These are phyloP conservation scores for Immersiella caudata DNA, from an alignment of 495 filamentous ascomycete species.

Conservation along the genomic window DNA sequence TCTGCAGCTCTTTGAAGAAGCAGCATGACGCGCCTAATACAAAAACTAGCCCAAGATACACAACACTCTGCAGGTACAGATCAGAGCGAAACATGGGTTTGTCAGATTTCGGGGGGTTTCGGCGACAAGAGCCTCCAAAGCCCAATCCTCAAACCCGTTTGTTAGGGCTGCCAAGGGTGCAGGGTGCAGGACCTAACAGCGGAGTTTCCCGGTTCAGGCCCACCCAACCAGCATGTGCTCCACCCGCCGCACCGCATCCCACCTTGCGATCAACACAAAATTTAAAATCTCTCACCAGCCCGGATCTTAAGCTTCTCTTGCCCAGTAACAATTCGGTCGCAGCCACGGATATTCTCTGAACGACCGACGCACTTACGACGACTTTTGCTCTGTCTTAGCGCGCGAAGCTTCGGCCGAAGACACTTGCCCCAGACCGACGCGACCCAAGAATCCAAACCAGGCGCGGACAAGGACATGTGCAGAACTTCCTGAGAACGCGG, in stretches of 20 bases:
- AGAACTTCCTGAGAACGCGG: background rate
- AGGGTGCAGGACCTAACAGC: slow-evolving; percentile 1
- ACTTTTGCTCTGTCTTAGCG: background rate
- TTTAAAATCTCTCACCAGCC: slow-evolving; percentile 30
- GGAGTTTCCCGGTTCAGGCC: background rate
- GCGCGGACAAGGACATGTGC: too few species aligned
- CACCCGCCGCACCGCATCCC: slow-evolving; percentile 21
- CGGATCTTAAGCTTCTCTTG: background rate
- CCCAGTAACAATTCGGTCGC: background rate
- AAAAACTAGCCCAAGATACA: background rate
- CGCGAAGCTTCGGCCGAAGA: background rate
- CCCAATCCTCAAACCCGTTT: background rate
- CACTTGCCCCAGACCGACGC: background rate
- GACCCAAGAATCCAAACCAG: background rate
- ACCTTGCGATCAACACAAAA: slow-evolving; percentile 28
- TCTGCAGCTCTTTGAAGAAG: too few species aligned
- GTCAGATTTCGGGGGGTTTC: slow-evolving; percentile 1
- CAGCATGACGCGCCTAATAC: too few species aligned
- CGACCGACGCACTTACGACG: background rate
- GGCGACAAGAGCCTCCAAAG: background rate
- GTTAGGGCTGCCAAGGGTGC: slow-evolving; percentile 14
- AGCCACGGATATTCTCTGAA: background rate
- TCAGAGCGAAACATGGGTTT: background rate
- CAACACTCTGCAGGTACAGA: background rate
- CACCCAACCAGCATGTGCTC: slow-evolving; percentile 1